These are phyloP conservation scores for Pyropia haitanensis DNA, from an alignment of 23 red algal genomes.

Conservation along the genomic window DNA sequence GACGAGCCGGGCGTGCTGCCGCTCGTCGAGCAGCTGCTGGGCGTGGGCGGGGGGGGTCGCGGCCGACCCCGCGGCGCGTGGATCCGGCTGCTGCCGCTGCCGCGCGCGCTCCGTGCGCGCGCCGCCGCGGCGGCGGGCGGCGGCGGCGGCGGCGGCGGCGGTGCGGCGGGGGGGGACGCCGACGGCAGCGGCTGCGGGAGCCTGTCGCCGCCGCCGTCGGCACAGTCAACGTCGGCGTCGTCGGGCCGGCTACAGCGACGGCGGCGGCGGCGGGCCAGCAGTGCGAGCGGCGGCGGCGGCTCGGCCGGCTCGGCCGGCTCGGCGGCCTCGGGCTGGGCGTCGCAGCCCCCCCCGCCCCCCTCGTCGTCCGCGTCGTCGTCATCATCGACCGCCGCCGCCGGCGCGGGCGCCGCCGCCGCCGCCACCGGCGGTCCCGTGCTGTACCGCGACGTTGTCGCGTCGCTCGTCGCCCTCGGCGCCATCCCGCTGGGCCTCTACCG, in stretches of 20 bases:
- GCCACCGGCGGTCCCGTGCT: too few species aligned
- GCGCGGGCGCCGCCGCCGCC: too few species aligned
- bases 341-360: too few species aligned
- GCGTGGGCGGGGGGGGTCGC: conserved; percentile 16
- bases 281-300: too few species aligned
- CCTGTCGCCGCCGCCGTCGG: conserved; percentile 6
- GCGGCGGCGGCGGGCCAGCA: too few species aligned
- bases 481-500: conserved; percentile 3
- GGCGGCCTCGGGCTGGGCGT: too few species aligned
- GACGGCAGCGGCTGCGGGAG: conserved; percentile 41
- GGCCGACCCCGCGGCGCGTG: conserved; percentile 38
- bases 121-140: conserved; percentile 27
- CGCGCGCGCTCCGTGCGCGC: conserved; percentile 12
- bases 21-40: conserved; percentile 40
- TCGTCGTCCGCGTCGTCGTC: too few species aligned
- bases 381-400: too few species aligned
- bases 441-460: neutral
- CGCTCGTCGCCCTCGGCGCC: neutral
- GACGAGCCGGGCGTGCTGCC: conserved; percentile 49
- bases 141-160: conserved; percentile 12
- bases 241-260: too few species aligned
- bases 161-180: conserved; percentile 20
- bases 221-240: too few species aligned
- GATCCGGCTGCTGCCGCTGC: conserved; percentile 46
- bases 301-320: too few species aligned